Evolutionary conservation across 768 basidiomycete species (phyloP).

Genomic region (Boletus sensibilis): DNA sequence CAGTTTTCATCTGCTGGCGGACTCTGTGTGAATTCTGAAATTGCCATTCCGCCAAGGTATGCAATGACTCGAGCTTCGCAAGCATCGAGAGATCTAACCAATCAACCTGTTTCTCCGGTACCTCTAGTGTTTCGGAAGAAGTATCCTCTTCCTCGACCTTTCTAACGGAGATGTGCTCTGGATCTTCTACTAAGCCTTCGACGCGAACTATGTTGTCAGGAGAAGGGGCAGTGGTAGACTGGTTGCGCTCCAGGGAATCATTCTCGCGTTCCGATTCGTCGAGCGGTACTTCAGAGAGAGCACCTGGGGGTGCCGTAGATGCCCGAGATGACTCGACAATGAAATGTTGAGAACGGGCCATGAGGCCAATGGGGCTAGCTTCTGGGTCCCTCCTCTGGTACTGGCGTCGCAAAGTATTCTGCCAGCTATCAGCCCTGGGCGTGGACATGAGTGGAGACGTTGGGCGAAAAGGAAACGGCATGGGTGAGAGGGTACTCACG

Average conservation of each 20-base stretch:
- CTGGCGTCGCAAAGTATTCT: conserved; percentile 72
- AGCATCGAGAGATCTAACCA: conserved; percentile 75
- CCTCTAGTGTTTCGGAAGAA: conserved; percentile 14
- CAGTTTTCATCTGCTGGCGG: conserved; percentile 70
- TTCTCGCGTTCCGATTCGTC: conserved; percentile 12
- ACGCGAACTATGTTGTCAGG: background rate
- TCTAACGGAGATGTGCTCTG: background rate
- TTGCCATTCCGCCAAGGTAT: conserved; percentile 80
- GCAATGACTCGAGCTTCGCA: conserved; percentile 70
- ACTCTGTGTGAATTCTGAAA: conserved; percentile 75
- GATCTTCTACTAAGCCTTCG: conserved; percentile 1
- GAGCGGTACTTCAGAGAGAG: conserved; percentile 7
- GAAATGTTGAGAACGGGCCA: conserved; percentile 24
- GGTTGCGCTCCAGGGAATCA: conserved; percentile 13
- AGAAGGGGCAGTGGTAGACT: background rate
- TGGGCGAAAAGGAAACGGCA: conserved; percentile 15
- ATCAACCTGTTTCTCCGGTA: conserved; percentile 47
- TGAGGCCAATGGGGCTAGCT: conserved; percentile 69
- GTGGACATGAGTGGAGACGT: conserved; percentile 17
- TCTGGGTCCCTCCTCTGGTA: conserved; percentile 71
- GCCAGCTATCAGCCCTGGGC: conserved; percentile 71
- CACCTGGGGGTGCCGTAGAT: conserved; percentile 23
- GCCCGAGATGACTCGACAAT: conserved; percentile 30
- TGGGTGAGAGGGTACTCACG: conserved; percentile 45
- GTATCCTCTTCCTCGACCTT: conserved; percentile 28